Conservation (phyloP, 1,139 yeast genomes). For the Nakaseomyces bracarensis region DNA sequence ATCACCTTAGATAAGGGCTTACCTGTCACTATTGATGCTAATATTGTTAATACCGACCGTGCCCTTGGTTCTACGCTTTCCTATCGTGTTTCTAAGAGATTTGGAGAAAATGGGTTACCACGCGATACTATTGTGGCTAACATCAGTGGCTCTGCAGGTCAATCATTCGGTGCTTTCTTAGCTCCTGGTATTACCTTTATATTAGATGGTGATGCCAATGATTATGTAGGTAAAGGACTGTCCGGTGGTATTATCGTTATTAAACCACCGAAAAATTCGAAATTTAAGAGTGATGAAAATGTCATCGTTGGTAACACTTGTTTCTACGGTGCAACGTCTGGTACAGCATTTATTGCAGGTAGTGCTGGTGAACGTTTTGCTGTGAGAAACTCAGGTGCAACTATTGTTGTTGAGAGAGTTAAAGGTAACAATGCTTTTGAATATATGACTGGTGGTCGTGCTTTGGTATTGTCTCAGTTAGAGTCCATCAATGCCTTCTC, state of each 20-base stretch:
- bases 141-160: conserved; percentile 91
- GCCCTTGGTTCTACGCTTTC: conserved; percentile 92
- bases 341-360: conserved; percentile 90
- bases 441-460: conserved; percentile 99
- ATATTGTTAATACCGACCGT: conserved; percentile 92
- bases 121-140: conserved; percentile 94
- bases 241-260: conserved; percentile 92
- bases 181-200: conserved; percentile 95
- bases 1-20: conserved; percentile 86
- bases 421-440: conserved; percentile 99
- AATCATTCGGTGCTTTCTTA: conserved; percentile 95
- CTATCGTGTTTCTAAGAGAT: conserved; percentile 84
- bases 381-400: conserved; percentile 97
- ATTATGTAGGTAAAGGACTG: conserved; percentile 94
- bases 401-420: conserved; percentile 85
- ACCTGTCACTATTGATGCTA: conserved; percentile 89
- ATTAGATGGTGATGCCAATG: conserved; percentile 95
- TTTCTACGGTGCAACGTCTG: conserved; percentile 95
- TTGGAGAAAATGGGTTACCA: conserved; percentile 90
- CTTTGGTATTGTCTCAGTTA: conserved; percentile 81
- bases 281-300: conserved; percentile 90
- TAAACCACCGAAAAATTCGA: conserved; percentile 79
- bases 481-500: conserved; percentile 93
- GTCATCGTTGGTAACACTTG: conserved; percentile 96
- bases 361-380: conserved; percentile 98